Evolutionary conservation across 768 basidiomycete genomes (phyloP), one percentile per base, ranked within the genome.

Genomic region (Tylopilus cervinicoccineus): DNA sequence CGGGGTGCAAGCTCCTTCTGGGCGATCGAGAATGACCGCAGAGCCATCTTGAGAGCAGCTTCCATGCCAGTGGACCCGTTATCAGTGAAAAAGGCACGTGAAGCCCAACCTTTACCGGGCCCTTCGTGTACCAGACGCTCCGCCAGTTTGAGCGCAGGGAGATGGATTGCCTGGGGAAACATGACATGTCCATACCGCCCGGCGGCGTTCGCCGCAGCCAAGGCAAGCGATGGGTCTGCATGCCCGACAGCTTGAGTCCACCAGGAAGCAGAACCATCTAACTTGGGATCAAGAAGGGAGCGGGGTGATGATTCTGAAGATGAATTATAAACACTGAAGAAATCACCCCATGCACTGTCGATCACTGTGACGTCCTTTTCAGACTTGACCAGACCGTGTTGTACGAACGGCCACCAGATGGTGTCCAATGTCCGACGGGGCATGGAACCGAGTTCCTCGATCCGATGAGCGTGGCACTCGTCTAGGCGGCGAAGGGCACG

Each of bases 321-420:
- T 53, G 63, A 65, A 46, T 76, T 72, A 54, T 81, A 85, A 39
- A 88, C 76, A 54, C 83, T 87, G 71, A 97, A 96, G 63, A 84
- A 84, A 69, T 97, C 95, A 2, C 79, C 80, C 53, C 79, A 75
- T 0, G 94, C 95, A 54, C 91, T 94, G 64, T 97, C 93, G 56
- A 97, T 90, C 48, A 94, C 85, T 39, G 84, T 90, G 26, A 97
- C 85, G 56, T 93, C 85, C 34, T 79, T 65, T 45, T 83, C 80
- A 41, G 73, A 71, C 51, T 80, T 77, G 38, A 91, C 73, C 16
- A 83, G 72, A 0, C 80, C 81, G 54, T 98, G 95, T 62, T 98
- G 95, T 2, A 93, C 91, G 62, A 98, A 98, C 0, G 95, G 95
- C 92, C 93, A 98, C 95, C 95, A 98, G 38, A 96, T 74, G 2